Percentiles rank a stretch among this genome's conserved stretches.
Evolutionary conservation across 129 eudicot genomes (phyloP).

Genomic region (Smallanthus sonchifolius): DNA sequence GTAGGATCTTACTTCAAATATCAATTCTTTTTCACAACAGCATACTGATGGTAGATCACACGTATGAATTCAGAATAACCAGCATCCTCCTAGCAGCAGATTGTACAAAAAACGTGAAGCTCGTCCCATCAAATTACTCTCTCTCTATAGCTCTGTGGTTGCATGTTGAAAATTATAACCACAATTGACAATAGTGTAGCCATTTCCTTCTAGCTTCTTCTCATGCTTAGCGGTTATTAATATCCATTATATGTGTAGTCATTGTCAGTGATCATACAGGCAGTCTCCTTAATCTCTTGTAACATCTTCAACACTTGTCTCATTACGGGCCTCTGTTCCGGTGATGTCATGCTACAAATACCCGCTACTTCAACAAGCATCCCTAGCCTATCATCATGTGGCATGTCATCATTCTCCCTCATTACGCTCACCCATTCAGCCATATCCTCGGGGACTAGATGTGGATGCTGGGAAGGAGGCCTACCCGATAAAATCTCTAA

Average conservation of each 20-base stretch:
- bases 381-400: constrained; percentile 53
- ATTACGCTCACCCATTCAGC: constrained; percentile 76
- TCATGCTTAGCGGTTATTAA: constrained; percentile 19
- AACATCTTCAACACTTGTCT: constrained; percentile 85
- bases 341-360: constrained; percentile 72
- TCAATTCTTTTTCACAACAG: constrained; percentile 23
- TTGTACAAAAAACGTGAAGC: constrained; percentile 20
- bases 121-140: constrained; percentile 9
- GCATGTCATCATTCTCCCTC: constrained; percentile 62
- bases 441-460: constrained; percentile 63
- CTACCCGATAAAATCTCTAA: constrained; percentile 80
- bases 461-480: constrained; percentile 82
- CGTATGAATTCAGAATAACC: neutral
- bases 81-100: constrained; percentile 11
- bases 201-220: neutral
- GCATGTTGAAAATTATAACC: constrained; percentile 10
- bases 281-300: constrained; percentile 73
- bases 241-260: constrained; percentile 32
- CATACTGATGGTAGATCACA: neutral
- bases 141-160: neutral
- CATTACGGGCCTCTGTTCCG: constrained; percentile 88
- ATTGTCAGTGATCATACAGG: constrained; percentile 34
- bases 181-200: neutral
- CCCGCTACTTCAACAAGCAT: constrained; percentile 84
- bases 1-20: constrained; percentile 23